Percentiles rank a stretch among this genome's conserved stretches.
phyloP scores from a whole-genome alignment of 306 rosid genomes.

The Dicorynia guianensis region DNA sequence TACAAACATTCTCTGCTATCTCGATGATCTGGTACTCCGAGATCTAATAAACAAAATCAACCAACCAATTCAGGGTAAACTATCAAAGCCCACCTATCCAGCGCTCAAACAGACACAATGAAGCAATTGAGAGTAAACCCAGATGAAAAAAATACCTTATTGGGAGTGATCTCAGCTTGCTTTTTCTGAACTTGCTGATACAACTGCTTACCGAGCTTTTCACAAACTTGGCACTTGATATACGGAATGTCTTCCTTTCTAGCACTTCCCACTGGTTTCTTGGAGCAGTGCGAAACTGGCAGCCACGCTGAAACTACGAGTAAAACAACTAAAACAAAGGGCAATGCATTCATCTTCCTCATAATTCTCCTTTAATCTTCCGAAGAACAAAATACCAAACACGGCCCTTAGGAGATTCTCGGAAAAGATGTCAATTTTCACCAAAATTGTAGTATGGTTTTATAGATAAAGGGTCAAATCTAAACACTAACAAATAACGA shows the following conservation, averaged over 20 bases:
- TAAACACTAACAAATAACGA: no score
- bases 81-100: constrained; percentile 25
- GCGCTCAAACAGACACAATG: constrained; percentile 20
- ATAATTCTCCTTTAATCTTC: constrained; percentile 12
- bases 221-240: constrained; percentile 92
- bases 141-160: constrained; percentile 62
- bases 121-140: constrained; percentile 30
- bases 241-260: constrained; percentile 86
- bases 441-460: neutral
- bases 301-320: constrained; percentile 57
- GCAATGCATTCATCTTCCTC: constrained; percentile 56
- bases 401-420: constrained; percentile 7
- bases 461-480: neutral
- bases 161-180: constrained; percentile 80
- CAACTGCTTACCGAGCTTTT: constrained; percentile 80
- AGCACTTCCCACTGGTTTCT: constrained; percentile 68
- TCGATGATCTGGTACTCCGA: constrained; percentile 92
- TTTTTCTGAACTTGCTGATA: constrained; percentile 73
- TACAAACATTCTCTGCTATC: constrained; percentile 91
- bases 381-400: neutral
- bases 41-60: constrained; percentile 59
- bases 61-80: constrained; percentile 26
- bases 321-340: constrained; percentile 45
- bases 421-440: neutral
- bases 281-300: constrained; percentile 63